Evolutionary conservation across 306 rosid genomes (phyloP).

Genomic region (Urtica urens): DNA sequence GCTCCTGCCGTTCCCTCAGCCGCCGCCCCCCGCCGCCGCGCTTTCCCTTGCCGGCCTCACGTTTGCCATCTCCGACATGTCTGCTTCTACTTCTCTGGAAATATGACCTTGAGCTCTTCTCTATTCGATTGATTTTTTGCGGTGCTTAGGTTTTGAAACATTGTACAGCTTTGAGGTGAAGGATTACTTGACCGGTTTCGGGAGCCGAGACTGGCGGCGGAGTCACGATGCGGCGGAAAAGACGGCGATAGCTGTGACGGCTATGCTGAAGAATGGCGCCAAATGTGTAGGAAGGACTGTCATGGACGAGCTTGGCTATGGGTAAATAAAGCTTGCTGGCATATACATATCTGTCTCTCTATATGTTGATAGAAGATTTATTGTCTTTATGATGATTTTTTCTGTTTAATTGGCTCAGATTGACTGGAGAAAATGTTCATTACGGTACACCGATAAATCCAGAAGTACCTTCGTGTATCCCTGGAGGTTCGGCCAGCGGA

Average conservation of each 20-base stretch:
- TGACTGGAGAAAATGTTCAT: slow-evolving; percentile 55
- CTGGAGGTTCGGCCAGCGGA: slow-evolving; percentile 70
- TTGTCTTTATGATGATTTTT: background rate
- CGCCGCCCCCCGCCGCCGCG: slow-evolving; percentile 46
- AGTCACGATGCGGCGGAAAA: slow-evolving; percentile 42
- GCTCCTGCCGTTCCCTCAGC: slow-evolving; percentile 55
- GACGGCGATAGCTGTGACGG: slow-evolving; percentile 48
- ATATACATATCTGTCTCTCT: background rate
- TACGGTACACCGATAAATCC: slow-evolving; percentile 71
- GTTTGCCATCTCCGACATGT: slow-evolving; percentile 59
- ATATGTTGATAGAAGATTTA: background rate
- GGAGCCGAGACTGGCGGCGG: slow-evolving; percentile 58
- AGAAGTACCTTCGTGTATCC: slow-evolving; percentile 30
- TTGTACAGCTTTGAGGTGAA: slow-evolving; percentile 51
- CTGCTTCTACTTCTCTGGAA: slow-evolving; percentile 3
- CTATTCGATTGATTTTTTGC: background rate
- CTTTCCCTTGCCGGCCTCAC: slow-evolving; percentile 34
- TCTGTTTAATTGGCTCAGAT: slow-evolving; percentile 28
- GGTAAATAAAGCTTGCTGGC: slow-evolving; percentile 27
- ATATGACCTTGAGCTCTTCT: background rate
- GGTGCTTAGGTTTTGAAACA: slow-evolving; percentile 5
- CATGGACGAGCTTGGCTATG: slow-evolving; percentile 57
- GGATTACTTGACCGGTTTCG: slow-evolving; percentile 62
- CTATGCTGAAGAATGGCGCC: slow-evolving; percentile 48
- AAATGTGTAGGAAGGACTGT: slow-evolving; percentile 61